phyloP scores from a whole-genome alignment of 2,329 filamentous ascomycete genomes.

The Epichloe brachyelytri region DNA sequence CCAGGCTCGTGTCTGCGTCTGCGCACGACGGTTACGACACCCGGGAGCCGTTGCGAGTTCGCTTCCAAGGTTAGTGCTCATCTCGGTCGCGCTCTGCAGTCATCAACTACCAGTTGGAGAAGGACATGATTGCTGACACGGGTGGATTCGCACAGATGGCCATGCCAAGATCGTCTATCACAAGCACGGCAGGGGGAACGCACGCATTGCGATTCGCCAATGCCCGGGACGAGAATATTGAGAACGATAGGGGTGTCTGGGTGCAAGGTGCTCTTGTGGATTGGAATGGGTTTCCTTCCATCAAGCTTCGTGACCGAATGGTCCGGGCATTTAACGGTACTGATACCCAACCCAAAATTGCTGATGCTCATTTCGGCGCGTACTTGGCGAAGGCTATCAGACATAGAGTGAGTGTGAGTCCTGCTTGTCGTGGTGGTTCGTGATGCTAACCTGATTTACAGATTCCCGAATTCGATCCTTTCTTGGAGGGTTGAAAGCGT shows the following conservation, averaged over 20 bases:
- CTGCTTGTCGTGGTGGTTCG: neutral
- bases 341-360: constrained; percentile 6
- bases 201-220: constrained; percentile 20
- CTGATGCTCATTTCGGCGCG: constrained; percentile 3
- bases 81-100: neutral
- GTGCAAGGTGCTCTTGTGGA: constrained; percentile 13
- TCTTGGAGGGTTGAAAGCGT: neutral
- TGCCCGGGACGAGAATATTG: constrained; percentile 9
- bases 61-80: neutral
- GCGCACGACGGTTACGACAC: constrained; percentile 18
- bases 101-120: too few species aligned
- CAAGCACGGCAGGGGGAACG: constrained; percentile 19
- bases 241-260: constrained; percentile 20
- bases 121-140: neutral
- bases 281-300: constrained; percentile 5
- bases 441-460: neutral
- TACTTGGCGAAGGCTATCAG: constrained; percentile 5
- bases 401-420: constrained; percentile 1
- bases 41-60: constrained; percentile 5
- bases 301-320: constrained; percentile 6
- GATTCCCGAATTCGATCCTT: neutral
- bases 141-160: constrained; percentile 4
- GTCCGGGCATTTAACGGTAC: constrained; percentile 1
- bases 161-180: constrained; percentile 21
- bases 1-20: constrained; percentile 14